Evolutionary conservation across 768 basidiomycete species (phyloP), one percentile per base, ranked within the genome.

Genomic region (Tubosaeta sp.): DNA sequence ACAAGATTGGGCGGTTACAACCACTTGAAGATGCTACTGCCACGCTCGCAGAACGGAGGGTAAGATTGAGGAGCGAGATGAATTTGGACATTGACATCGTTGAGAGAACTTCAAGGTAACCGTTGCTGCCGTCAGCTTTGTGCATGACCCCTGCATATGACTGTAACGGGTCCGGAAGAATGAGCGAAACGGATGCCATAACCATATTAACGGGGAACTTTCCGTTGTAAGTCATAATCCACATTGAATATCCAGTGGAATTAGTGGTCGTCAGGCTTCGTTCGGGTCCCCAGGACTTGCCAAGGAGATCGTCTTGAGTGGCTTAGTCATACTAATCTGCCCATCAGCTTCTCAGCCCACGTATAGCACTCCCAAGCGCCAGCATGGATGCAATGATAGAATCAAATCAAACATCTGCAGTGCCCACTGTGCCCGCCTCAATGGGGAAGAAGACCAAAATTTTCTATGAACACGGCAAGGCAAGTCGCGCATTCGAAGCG

Each of bases 381-480:
- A 49, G 38, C 56, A 54, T 43, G 33, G 37, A 52, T 52, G 50
- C 54, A 53, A 69, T 68, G 67, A 54, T 56, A 52, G 55, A 54
- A 69, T 63, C 63, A 57, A 54, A 59, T 61, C 60, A 62, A 45
- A 52, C 42, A 22, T 39, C 48, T 52, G 35, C 57, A 63, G 54
- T 50, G 55, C 58, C 57, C 56, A 46, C n/a, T n/a, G n/a, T 58
- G 55, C 56, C 63, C 47, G 56, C 43, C 54, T 57, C 53, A 50
- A 67, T 58, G 57, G 51, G 60, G 55, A 69, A 65, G 50, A 67
- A 55, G 53, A 17, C 48, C 14, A 69, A 65, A 59, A 55, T 27
- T 50, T 69, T 63, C 53, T 60, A 63, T 54, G 67, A 71, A 47
- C 65, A 69, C 53, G 69, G 69, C 56, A 69, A 60, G 56, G 67